phyloP scores from a whole-genome alignment of 305 asterid genomes.

The Coffea humblotiana region DNA sequence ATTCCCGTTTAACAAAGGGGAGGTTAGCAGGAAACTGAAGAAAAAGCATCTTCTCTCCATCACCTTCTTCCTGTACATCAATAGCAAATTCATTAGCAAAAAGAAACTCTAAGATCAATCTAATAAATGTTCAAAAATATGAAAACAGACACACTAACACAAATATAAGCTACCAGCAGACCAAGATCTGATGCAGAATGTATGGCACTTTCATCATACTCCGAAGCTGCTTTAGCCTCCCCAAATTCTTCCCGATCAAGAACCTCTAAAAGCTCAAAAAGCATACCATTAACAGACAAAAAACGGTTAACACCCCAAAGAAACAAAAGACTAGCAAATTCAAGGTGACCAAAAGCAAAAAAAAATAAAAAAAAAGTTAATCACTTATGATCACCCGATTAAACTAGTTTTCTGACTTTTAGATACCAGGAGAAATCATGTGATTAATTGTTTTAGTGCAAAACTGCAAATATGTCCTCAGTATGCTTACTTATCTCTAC shows the following conservation, averaged over 20 bases:
- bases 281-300: neutral
- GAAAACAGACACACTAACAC: neutral
- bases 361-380: neutral
- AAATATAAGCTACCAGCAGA: constrained; percentile 52
- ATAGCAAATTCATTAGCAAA: neutral
- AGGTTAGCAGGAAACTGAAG: constrained; percentile 54
- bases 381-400: neutral
- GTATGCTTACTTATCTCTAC: neutral
- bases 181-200: constrained; percentile 58
- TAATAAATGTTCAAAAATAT: neutral
- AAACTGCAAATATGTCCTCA: no score
- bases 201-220: constrained; percentile 49
- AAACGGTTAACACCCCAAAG: neutral
- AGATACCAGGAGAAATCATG: neutral
- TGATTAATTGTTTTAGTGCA: neutral
- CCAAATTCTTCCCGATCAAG: constrained; percentile 66
- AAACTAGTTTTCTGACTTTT: neutral
- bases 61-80: constrained; percentile 45
- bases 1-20: constrained; percentile 31
- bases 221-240: constrained; percentile 25
- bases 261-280: constrained; percentile 37
- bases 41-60: constrained; percentile 35
- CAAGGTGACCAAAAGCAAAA: neutral
- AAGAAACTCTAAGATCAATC: neutral
- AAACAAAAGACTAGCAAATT: constrained; percentile 5